Conservation (phyloP, 2,329 filamentous ascomycete species). For the Diaporthe batatas region DNA sequence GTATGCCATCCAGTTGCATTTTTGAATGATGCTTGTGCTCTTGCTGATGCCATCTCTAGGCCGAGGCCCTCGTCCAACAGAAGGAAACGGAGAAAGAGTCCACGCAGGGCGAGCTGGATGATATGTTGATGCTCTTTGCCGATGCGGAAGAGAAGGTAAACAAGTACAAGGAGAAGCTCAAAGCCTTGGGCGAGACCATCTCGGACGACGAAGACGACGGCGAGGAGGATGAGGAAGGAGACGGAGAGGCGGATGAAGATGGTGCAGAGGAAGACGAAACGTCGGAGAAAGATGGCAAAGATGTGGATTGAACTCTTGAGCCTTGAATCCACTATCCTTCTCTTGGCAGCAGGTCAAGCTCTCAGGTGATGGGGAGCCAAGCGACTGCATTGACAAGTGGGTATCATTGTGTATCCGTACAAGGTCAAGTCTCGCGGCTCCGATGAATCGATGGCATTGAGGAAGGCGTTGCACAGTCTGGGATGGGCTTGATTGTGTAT, state of each 20-base stretch:
- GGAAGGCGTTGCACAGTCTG: conserved; percentile 20
- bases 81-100: conserved; percentile 74
- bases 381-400: neutral
- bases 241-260: conserved; percentile 61
- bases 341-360: neutral
- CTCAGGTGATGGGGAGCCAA: neutral
- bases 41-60: conserved; percentile 45
- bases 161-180: conserved; percentile 79
- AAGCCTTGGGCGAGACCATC: conserved; percentile 76
- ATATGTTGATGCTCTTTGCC: conserved; percentile 83
- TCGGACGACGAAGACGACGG: conserved; percentile 82
- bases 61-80: conserved; percentile 53
- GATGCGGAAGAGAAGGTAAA: conserved; percentile 83
- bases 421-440: neutral
- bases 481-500: neutral
- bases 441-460: neutral
- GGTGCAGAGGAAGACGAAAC: conserved; percentile 48
- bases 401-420: neutral
- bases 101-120: conserved; percentile 81
- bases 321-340: neutral
- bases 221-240: conserved; percentile 68
- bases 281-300: conserved; percentile 43
- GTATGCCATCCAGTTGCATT: conserved; percentile 8
- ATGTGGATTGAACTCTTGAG: conserved; percentile 33
- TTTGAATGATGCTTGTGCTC: neutral